These are phyloP conservation scores for Jacaranda mimosifolia DNA, from an alignment of 257 asterid species.

Conservation along the genomic window DNA sequence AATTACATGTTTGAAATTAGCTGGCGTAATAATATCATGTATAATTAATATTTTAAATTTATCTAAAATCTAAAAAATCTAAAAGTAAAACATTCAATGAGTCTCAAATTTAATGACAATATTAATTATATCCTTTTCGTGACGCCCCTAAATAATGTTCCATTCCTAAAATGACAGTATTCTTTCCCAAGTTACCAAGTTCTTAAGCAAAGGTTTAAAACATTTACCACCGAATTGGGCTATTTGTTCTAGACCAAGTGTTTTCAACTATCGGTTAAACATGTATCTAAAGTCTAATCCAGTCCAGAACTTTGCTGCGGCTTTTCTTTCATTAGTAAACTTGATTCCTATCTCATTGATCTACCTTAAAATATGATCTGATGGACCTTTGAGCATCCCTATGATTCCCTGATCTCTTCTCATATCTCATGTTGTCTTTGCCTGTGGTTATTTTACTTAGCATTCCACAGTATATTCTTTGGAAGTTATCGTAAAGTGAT, in stretches of 20 bases:
- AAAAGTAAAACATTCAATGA: conserved; percentile 14
- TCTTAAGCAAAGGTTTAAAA: too few species aligned
- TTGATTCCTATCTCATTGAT: background rate
- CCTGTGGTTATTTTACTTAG: background rate
- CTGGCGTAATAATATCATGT: background rate
- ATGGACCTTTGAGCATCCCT: background rate
- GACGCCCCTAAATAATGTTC: conserved; percentile 16
- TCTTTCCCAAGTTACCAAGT: background rate
- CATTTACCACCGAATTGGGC: too few species aligned
- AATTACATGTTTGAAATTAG: conserved; percentile 10
- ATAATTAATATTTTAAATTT: background rate
- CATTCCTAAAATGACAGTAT: background rate
- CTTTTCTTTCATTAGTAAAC: background rate
- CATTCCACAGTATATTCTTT: background rate
- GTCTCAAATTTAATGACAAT: background rate
- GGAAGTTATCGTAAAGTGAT: background rate
- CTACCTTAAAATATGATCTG: background rate
- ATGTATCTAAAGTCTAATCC: background rate
- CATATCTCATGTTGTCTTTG: conserved; percentile 11
- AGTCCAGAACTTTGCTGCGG: background rate
- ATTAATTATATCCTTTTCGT: background rate
- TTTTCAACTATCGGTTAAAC: background rate
- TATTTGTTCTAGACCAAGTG: background rate
- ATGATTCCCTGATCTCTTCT: background rate
- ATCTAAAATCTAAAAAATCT: background rate